phyloP scores from a whole-genome alignment of 2,329 filamentous ascomycete genomes.

The Byssoonygena ceratinophila region DNA sequence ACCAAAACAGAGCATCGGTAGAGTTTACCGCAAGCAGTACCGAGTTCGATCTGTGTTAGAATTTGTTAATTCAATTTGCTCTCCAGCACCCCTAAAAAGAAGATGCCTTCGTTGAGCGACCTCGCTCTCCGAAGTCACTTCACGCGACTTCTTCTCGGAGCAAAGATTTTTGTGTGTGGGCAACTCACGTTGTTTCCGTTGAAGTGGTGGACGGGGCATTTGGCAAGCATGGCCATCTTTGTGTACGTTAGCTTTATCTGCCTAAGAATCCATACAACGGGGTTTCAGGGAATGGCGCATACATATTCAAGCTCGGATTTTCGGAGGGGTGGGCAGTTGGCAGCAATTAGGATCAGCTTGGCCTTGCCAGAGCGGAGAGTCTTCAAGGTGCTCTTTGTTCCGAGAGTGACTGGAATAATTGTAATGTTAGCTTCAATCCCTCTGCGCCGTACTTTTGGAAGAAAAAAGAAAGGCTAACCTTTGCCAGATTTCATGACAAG shows the following conservation, averaged over 20 bases:
- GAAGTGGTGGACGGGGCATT: conserved; percentile 96
- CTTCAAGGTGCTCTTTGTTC: conserved; percentile 87
- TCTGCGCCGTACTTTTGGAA: conserved; percentile 8
- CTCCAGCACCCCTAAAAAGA: conserved; percentile 11
- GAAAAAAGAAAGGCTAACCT: conserved; percentile 26
- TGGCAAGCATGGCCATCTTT: conserved; percentile 81
- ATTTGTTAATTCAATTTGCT: conserved; percentile 18
- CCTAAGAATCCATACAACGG: neutral
- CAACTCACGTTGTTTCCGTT: conserved; percentile 93
- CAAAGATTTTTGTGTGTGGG: neutral
- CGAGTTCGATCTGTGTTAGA: conserved; percentile 74
- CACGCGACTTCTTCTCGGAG: conserved; percentile 17
- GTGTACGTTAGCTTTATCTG: conserved; percentile 5
- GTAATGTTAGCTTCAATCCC: neutral
- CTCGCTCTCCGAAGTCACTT: conserved; percentile 20
- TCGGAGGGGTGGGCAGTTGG: conserved; percentile 94
- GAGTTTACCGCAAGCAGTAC: conserved; percentile 96
- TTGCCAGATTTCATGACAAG: conserved; percentile 59
- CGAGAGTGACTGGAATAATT: conserved; percentile 57
- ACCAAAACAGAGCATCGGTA: conserved; percentile 95
- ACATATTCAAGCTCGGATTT: conserved; percentile 90
- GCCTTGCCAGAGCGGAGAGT: conserved; percentile 88
- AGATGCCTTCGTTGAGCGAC: conserved; percentile 15
- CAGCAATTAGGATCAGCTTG: conserved; percentile 92
- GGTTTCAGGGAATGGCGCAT: conserved; percentile 15